These are phyloP conservation scores for Escallonia herrerae DNA, from an alignment of 129 eudicot genomes.

Conservation along the genomic window DNA sequence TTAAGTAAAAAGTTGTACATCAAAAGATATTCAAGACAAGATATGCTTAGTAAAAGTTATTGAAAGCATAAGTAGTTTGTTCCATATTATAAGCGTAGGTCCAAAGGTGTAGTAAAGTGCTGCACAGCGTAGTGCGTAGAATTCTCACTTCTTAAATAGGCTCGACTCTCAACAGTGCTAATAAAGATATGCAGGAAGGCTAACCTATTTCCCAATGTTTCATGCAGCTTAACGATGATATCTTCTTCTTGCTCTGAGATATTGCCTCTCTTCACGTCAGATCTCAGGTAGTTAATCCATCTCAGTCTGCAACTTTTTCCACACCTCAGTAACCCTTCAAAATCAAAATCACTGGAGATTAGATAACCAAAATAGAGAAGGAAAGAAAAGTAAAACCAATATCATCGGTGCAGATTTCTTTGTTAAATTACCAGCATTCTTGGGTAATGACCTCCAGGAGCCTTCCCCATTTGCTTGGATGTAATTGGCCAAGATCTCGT, in stretches of 20 bases:
- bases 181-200: background rate
- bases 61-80: too few species aligned
- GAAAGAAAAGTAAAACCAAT: too few species aligned
- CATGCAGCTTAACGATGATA: conserved; percentile 57
- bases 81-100: too few species aligned
- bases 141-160: too few species aligned
- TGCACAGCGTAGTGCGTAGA: too few species aligned
- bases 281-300: conserved; percentile 84
- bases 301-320: conserved; percentile 90
- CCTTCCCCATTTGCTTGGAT: conserved; percentile 84
- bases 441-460: conserved; percentile 87
- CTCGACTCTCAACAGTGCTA: too few species aligned
- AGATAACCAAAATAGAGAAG: too few species aligned
- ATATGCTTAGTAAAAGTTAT: background rate
- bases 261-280: conserved; percentile 80
- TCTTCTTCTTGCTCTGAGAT: conserved; percentile 62
- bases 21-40: background rate
- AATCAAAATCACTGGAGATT: too few species aligned
- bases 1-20: background rate
- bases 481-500: conserved; percentile 56
- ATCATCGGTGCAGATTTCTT: background rate
- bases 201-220: conserved; percentile 72
- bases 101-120: too few species aligned
- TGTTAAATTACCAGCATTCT: conserved; percentile 65
- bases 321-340: conserved; percentile 65